A percentile compares a stretch with the other conserved stretches of the same genome.
Conservation (phyloP, 1,284 basidiomycete species). For the Ganoderma lingzhi region DNA sequence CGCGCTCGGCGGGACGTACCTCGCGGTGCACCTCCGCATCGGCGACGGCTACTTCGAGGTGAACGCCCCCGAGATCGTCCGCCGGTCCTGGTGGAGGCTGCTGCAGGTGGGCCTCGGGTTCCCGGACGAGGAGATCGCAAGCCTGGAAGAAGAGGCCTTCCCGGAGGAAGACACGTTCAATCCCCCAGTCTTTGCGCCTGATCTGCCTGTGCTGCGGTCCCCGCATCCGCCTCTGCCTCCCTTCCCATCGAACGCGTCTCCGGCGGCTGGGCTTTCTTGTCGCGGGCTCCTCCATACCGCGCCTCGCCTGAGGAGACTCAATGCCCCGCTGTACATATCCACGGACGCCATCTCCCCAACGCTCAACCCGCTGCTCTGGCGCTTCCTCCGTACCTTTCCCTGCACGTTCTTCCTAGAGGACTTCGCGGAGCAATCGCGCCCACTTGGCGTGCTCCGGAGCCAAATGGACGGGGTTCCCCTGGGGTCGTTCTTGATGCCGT, state of each 20-base stretch:
- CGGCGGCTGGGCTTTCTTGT: slow-evolving; percentile 41
- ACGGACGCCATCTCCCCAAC: slow-evolving; percentile 66
- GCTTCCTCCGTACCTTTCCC: slow-evolving; percentile 69
- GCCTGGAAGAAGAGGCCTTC: slow-evolving; percentile 46
- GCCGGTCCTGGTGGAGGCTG: slow-evolving; percentile 64
- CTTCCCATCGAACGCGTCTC: slow-evolving; percentile 32
- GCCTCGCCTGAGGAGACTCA: slow-evolving; percentile 51
- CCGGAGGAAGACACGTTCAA: slow-evolving; percentile 25
- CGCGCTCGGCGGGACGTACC: slow-evolving; percentile 59
- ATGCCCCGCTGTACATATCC: slow-evolving; percentile 74
- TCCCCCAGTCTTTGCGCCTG: slow-evolving; percentile 29
- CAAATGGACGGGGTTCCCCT: slow-evolving; percentile 62
- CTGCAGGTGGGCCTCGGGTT: slow-evolving; percentile 53
- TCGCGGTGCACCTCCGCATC: slow-evolving; percentile 72
- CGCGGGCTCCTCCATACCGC: slow-evolving; percentile 43
- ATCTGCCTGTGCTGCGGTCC: slow-evolving; percentile 34
- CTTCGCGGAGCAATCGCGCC: slow-evolving; percentile 48
- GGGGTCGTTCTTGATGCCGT: slow-evolving; percentile 60
- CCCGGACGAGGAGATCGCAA: slow-evolving; percentile 46
- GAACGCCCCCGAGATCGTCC: slow-evolving; percentile 50
- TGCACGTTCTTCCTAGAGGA: slow-evolving; percentile 74
- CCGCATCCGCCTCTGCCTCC: slow-evolving; percentile 35
- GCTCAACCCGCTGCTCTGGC: slow-evolving; percentile 52
- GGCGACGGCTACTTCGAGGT: slow-evolving; percentile 69
- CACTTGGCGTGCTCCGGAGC: slow-evolving; percentile 54